Base-by-base conservation (phyloP, 306 rosid genomes). In the Glycyrrhiza uralensis region DNA sequence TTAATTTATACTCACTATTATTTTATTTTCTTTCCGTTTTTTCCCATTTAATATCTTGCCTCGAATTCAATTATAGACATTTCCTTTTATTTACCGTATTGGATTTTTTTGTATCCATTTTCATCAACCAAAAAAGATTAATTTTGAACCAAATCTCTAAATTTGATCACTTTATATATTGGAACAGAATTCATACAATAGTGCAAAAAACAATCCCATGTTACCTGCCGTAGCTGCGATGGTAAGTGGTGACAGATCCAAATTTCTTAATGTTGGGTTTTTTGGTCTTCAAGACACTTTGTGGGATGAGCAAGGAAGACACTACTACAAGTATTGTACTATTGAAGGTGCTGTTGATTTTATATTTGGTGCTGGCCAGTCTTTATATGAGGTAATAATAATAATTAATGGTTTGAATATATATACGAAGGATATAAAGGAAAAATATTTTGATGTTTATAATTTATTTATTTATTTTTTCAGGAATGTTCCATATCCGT, bases 311-410 rank as follows among this genome's bases (percentile, higher is more conserved):
- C 61, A 46, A 18, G 97, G 98, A 61, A 74, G 89, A 62, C 98
- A 93, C 13, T 93, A 84, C 83, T 90, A 76, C 45, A 68, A 81
- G 2, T 76, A 6, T 15, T 93, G 98, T 66, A 84, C 87, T 6
- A 84, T 93, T 2, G 76, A 87, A 80, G 98, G 97, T 72, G 97
- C 97, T 44, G 79, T 84, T 35, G 98, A 93, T 76, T 93, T 93
- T 46, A 93, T 93, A 39, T 90, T 88, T 51, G 98, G 98, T 4
- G 41, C 78, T 18, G 98, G 76, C 18, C 97, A 88, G 20, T 82
- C 98, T 18, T 12, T 93, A 66, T 93, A 73, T 56, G 87, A 90
- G 93, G 98, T 92, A 80, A 5, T 1, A 9, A n/a, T n/a, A n/a
- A n/a, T n/a, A n/a, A n/a, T n/a, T n/a, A n/a, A n/a, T n/a, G n/a